A percentile compares a stretch with the other conserved stretches of the same genome.
Conservation (phyloP, 257 asterid genomes). For the Capsicum rhomboideum region DNA sequence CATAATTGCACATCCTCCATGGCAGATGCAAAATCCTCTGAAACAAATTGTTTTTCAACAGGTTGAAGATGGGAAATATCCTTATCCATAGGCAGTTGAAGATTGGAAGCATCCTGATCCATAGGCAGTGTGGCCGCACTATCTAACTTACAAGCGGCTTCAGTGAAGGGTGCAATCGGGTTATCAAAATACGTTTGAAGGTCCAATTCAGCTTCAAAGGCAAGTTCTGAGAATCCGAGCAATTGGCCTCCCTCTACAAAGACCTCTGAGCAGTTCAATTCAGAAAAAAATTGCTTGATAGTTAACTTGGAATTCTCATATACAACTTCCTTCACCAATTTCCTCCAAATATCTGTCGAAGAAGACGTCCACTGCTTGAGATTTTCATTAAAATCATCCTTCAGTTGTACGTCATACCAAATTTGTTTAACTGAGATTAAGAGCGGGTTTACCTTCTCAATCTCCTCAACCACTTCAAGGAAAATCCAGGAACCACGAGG, state of each 20-base stretch:
- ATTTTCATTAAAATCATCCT: constrained; percentile 23
- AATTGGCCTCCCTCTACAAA: constrained; percentile 21
- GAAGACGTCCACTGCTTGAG: constrained; percentile 64
- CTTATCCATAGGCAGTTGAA: neutral
- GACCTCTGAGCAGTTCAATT: constrained; percentile 28
- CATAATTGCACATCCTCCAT: neutral
- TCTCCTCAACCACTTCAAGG: constrained; percentile 60
- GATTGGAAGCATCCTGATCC: constrained; percentile 8
- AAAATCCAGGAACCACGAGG: constrained; percentile 66
- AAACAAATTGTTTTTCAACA: constrained; percentile 10
- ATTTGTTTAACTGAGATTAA: constrained; percentile 70
- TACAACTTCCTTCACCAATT: constrained; percentile 41
- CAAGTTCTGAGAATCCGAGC: constrained; percentile 18
- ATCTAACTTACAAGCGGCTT: constrained; percentile 19
- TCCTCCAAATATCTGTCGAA: constrained; percentile 36
- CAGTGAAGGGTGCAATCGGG: constrained; percentile 26
- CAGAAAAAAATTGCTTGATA: constrained; percentile 23
- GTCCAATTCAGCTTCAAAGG: constrained; percentile 12
- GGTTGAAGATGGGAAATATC: constrained; percentile 6
- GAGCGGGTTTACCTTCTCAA: constrained; percentile 38
- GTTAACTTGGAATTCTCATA: constrained; percentile 32
- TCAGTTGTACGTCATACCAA: constrained; percentile 72
- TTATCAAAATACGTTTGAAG: constrained; percentile 18
- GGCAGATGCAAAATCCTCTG: neutral
- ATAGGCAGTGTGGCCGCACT: constrained; percentile 3